These are phyloP conservation scores for Kwoniella dejecticola DNA, from an alignment of 768 basidiomycete species.

Conservation along the genomic window DNA sequence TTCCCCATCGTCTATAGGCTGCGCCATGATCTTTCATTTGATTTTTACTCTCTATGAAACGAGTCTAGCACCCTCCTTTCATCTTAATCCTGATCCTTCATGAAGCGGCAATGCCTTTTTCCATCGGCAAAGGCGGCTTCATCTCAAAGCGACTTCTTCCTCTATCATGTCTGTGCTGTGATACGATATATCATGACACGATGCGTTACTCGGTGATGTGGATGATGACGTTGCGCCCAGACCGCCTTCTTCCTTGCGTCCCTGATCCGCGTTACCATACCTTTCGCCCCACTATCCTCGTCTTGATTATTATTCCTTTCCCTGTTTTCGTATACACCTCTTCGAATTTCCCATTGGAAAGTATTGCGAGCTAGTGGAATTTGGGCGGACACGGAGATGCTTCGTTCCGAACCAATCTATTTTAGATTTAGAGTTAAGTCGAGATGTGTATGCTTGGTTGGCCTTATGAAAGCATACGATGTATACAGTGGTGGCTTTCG, in stretches of 20 bases:
- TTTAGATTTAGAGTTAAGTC: conserved; percentile 2
- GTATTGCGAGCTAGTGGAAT: neutral
- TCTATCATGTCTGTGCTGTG: no score
- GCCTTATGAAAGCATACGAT: neutral
- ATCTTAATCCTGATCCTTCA: no score
- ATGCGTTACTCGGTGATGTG: neutral
- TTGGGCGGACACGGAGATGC: neutral
- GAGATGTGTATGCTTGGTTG: neutral
- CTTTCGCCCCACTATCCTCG: neutral
- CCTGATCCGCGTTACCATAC: no score
- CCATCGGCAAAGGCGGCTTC: no score
- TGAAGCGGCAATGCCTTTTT: no score
- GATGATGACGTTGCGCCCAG: neutral
- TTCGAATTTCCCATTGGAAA: no score
- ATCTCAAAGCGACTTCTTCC: no score
- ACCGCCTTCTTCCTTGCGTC: neutral
- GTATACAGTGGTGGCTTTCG: conserved; percentile 1
- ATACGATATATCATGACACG: neutral
- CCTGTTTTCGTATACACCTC: neutral
- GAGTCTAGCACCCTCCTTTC: conserved; percentile 11
- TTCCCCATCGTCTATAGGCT: neutral
- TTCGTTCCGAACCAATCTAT: neutral
- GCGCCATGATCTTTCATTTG: no score
- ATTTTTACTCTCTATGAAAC: neutral
- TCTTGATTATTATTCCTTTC: neutral